A percentile compares a stretch with the other conserved stretches of the same genome.
phyloP scores from a whole-genome alignment of 2,329 filamentous ascomycete genomes.

The Emmonsia crescens region DNA sequence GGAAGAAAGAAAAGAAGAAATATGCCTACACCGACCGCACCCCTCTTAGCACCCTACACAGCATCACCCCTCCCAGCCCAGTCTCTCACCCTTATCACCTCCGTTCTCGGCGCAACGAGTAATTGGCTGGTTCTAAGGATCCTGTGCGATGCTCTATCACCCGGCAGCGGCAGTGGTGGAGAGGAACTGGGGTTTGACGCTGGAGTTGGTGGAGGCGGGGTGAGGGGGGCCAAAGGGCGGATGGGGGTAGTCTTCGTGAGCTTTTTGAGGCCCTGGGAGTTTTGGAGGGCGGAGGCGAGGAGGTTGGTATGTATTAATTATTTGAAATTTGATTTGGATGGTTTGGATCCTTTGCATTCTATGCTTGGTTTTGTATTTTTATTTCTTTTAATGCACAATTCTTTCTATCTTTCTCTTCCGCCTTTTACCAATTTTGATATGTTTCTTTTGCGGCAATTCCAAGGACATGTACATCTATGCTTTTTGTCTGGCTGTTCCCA shows the following conservation, averaged over 20 bases:
- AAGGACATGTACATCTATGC: not conserved
- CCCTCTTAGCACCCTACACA: conserved; percentile 12
- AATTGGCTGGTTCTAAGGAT: conserved; percentile 49
- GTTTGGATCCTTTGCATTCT: not conserved
- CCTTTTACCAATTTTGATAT: too few relatives aligned
- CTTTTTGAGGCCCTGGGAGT: conserved; percentile 66
- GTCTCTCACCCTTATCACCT: conserved; percentile 33
- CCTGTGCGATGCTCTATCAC: conserved; percentile 37
- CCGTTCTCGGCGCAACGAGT: conserved; percentile 37
- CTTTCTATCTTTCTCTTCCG: not conserved
- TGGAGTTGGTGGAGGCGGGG: not conserved
- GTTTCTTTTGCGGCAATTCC: not conserved
- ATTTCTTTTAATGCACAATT: too few relatives aligned
- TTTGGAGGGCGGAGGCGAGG: conserved; percentile 64
- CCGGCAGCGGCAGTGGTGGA: conserved; percentile 14
- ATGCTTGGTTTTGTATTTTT: not conserved
- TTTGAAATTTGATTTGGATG: conserved; percentile 1
- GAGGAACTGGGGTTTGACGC: conserved; percentile 13
- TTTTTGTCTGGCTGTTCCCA: not conserved
- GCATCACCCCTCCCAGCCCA: conserved; percentile 19
- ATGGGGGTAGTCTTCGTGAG: conserved; percentile 63
- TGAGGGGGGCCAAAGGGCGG: conserved; percentile 22
- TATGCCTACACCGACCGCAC: conserved; percentile 12
- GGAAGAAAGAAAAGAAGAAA: not conserved
- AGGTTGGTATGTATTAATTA: conserved; percentile 46